Evolutionary conservation across 208 protist species (phyloP).

Genomic region (Vickermania ingenoplastis): DNA sequence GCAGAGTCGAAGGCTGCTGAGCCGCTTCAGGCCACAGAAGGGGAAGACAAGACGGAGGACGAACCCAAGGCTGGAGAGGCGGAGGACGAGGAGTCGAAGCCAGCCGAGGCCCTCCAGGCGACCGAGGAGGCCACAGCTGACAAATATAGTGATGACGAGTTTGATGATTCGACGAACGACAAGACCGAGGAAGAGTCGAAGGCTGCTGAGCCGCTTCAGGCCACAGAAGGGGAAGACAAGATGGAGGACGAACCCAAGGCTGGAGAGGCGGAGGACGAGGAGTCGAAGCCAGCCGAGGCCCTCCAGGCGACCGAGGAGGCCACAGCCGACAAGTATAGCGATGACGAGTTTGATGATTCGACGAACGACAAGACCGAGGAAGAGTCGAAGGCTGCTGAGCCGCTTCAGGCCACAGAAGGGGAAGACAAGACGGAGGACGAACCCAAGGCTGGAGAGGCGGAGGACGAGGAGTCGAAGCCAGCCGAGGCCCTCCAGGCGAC

Average conservation of each 20-base stretch:
- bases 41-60: not conserved
- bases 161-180: slow-evolving; percentile 16
- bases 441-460: not conserved
- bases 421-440: slow-evolving; percentile 3
- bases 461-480: slow-evolving; percentile 6
- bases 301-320: too few relatives aligned
- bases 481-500: too few relatives aligned
- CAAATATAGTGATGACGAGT: slow-evolving; percentile 25
- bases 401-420: not conserved
- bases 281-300: too few relatives aligned
- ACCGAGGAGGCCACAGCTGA: not conserved
- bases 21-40: not conserved
- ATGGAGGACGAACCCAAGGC: slow-evolving; percentile 2
- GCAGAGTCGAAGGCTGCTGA: not conserved
- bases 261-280: slow-evolving; percentile 5
- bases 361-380: slow-evolving; percentile 3
- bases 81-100: slow-evolving; percentile 6
- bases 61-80: not conserved
- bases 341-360: slow-evolving; percentile 6
- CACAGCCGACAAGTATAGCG: not conserved
- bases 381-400: not conserved
- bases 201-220: not conserved
- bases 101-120: not conserved
- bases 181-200: not conserved
- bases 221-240: not conserved